phyloP scores from a whole-genome alignment of 164 flowering plant genomes.

The Amborella trichopoda region DNA sequence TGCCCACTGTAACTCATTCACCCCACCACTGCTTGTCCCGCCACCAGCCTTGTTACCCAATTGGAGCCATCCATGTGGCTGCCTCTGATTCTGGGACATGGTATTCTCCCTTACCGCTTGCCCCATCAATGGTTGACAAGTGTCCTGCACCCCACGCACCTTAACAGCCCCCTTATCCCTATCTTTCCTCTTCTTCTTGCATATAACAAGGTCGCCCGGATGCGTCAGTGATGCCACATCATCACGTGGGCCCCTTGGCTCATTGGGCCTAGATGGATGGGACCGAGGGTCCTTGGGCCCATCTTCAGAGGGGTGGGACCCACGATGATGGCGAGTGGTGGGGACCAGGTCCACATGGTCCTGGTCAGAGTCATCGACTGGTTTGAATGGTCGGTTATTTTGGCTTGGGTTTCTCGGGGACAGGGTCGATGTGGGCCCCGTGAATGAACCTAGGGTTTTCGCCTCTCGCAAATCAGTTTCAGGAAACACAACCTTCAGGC shows the following conservation, averaged over 20 bases:
- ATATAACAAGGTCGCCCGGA: conserved; percentile 90
- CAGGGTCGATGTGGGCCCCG: conserved; percentile 27
- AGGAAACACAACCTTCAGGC: conserved; percentile 69
- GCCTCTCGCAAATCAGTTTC: conserved; percentile 81
- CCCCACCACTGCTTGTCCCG: conserved; percentile 19
- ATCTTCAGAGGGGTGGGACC: conserved; percentile 19
- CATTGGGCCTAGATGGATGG: conserved; percentile 23
- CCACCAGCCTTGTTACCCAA: conserved; percentile 14
- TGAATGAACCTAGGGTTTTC: conserved; percentile 39
- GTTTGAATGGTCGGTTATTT: conserved; percentile 48
- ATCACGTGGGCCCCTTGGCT: conserved; percentile 38
- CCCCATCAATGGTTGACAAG: conserved; percentile 38
- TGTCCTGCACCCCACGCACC: conserved; percentile 42
- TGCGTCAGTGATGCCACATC: conserved; percentile 52
- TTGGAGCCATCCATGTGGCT: not conserved
- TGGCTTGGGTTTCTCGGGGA: conserved; percentile 18
- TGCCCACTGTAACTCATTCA: conserved; percentile 46
- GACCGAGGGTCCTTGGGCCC: conserved; percentile 27
- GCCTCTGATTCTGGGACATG: conserved; percentile 18
- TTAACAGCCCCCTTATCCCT: conserved; percentile 58
- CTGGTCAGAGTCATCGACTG: conserved; percentile 37
- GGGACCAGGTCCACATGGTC: conserved; percentile 20
- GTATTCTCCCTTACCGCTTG: conserved; percentile 30
- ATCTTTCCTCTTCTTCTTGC: conserved; percentile 96
- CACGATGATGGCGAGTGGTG: conserved; percentile 30